Base-by-base conservation (phyloP, 139 green algal species). In the Microglena sp. region DNA sequence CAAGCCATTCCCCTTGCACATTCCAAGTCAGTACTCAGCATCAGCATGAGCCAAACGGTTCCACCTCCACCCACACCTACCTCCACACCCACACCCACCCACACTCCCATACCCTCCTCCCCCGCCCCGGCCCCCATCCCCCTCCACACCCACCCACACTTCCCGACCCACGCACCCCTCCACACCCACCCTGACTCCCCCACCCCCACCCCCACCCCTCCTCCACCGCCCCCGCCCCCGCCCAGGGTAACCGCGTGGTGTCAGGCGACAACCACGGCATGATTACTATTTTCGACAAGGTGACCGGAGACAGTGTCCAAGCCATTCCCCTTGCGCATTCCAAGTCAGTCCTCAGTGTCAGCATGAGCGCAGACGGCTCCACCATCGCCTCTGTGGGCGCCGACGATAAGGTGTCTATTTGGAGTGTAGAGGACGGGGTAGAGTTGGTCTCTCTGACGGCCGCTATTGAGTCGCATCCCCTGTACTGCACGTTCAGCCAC, bases 231-330 rank as follows among this genome's bases (percentile, higher is more conserved):
- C n/a, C n/a, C n/a, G n/a, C n/a, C n/a, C 3, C 18, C 5, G 11
- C 18, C 24, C 53, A 65, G 68, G 69, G 69, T 44, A 59, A 53
- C 28, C 69, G 69, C 34, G 69, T 76, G 44, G 69, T 65, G 5
- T 65, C 62, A 2, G 69, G 69, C 21, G 74, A 81, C 69, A 76
- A 73, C 61, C 74, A 81, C 61, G 74, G 71, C 60, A 78, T 78
- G 71, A 73, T 73, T 61, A 72, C 65, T 36, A 70, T 81, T 45
- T 81, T 60, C 55, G 74, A 81, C 54, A 76, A 81, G 69, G 74
- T 77, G 55, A 70, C 60, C 2, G 74, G 74, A 69, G 67, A 77
- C 60, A 30, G 50, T 3, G 74, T 77, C 22, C 74, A 81, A 56
- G 74, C 74, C 26, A 65, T 81, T 35, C 74, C 74, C 22, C 69